Percentiles rank a stretch among this genome's conserved stretches.
phyloP scores from a whole-genome alignment of 495 filamentous ascomycete genomes.

The Aspergillus baeticus region DNA sequence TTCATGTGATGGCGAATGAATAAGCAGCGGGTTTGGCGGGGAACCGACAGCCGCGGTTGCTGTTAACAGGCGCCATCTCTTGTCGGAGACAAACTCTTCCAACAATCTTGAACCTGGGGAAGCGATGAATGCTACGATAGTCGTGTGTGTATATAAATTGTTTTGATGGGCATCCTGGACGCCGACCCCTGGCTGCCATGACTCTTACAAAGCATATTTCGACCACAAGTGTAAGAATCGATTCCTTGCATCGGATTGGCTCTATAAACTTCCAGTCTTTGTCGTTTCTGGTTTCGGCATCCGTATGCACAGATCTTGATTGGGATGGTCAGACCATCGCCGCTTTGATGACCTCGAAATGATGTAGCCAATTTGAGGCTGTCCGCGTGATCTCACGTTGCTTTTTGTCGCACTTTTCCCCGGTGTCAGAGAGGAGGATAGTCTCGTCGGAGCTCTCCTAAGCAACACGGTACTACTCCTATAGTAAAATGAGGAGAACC shows the following conservation, averaged over 20 bases:
- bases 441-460: slow-evolving; percentile 7
- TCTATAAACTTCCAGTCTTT: neutral
- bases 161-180: no score
- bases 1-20: slow-evolving; percentile 13
- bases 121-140: no score
- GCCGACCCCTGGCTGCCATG: neutral
- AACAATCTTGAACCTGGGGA: neutral
- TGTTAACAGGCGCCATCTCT: neutral
- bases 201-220: neutral
- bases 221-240: no score
- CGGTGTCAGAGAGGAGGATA: slow-evolving; percentile 18
- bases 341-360: slow-evolving; percentile 5
- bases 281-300: neutral
- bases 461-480: neutral
- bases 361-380: slow-evolving; percentile 14
- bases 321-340: slow-evolving; percentile 18
- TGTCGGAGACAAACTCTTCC: no score
- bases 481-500: neutral
- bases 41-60: slow-evolving; percentile 11
- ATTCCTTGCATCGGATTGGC: neutral
- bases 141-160: no score
- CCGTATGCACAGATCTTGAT: neutral
- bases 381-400: slow-evolving; percentile 22
- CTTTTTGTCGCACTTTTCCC: slow-evolving; percentile 13
- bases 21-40: slow-evolving; percentile 7